Evolutionary conservation across 192 early-diverging fungal species (phyloP).

Genomic region (Coemansia umbellata): DNA sequence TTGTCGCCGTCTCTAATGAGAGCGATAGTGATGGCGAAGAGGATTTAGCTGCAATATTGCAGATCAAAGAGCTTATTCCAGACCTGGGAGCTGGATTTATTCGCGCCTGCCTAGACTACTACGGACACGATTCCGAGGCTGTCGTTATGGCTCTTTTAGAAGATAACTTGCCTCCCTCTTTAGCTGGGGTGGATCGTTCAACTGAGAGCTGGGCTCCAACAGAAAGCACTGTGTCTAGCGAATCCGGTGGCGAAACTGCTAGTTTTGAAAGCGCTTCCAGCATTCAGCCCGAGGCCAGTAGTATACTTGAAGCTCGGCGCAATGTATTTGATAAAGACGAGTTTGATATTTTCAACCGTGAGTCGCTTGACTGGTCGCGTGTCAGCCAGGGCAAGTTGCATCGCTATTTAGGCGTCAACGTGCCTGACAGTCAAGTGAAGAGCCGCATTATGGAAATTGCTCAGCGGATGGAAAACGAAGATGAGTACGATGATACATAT

Average conservation of each 20-base stretch:
- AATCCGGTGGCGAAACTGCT: not conserved
- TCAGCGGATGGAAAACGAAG: constrained; percentile 62
- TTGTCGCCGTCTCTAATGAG: not conserved
- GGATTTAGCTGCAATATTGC: constrained; percentile 57
- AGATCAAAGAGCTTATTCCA: constrained; percentile 84
- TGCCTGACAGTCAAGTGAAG: constrained; percentile 23
- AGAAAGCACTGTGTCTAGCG: not conserved
- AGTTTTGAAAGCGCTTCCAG: not conserved
- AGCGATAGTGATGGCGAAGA: not conserved
- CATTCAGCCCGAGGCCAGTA: not conserved
- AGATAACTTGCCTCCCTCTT: constrained; percentile 62
- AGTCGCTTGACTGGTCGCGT: constrained; percentile 58
- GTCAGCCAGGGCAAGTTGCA: constrained; percentile 69
- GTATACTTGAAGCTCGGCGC: constrained; percentile 55
- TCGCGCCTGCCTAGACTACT: constrained; percentile 73
- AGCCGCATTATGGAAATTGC: constrained; percentile 42
- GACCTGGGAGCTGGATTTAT: constrained; percentile 89
- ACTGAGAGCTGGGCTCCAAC: constrained; percentile 12
- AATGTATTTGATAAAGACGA: constrained; percentile 94
- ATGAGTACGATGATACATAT: constrained; percentile 93
- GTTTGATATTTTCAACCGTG: constrained; percentile 81
- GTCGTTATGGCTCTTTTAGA: constrained; percentile 80
- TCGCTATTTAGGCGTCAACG: not conserved
- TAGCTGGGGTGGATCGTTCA: constrained; percentile 64
- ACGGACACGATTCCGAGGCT: constrained; percentile 63